Conservation (phyloP, 176 grass and related monocot species). For the Avena atlantica region DNA sequence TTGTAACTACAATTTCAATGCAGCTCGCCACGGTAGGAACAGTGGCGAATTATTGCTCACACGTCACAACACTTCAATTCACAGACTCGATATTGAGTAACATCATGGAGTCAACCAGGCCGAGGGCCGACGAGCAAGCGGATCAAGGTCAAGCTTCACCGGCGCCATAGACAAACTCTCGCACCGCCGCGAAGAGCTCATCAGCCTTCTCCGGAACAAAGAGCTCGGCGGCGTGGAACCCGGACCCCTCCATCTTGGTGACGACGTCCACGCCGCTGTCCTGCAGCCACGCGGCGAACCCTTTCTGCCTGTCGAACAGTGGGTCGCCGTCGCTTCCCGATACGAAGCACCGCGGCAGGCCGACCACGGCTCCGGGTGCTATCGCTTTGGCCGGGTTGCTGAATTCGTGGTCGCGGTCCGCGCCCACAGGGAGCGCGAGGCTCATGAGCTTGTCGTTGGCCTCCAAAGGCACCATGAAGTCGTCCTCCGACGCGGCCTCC, state of each 20-base stretch:
- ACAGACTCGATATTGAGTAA: neutral
- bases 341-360: conserved; percentile 59
- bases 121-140: neutral
- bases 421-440: conserved; percentile 64
- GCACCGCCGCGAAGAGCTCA: conserved; percentile 55
- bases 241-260: conserved; percentile 34
- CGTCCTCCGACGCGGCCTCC: conserved; percentile 61
- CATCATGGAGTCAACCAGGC: neutral
- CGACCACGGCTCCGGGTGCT: neutral
- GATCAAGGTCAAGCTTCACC: conserved; percentile 27
- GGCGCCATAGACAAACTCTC: conserved; percentile 54
- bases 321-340: conserved; percentile 70
- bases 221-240: conserved; percentile 75
- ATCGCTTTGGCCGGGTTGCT: conserved; percentile 55
- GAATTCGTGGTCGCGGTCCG: conserved; percentile 74
- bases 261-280: conserved; percentile 62
- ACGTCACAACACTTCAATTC: neutral
- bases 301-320: conserved; percentile 67
- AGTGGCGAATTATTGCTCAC: neutral
- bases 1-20: neutral
- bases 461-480: conserved; percentile 62
- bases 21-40: neutral
- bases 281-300: conserved; percentile 58
- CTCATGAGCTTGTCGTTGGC: conserved; percentile 79
- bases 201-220: conserved; percentile 55